A percentile compares a stretch with the other conserved stretches of the same genome.
Evolutionary conservation across 306 rosid species (phyloP).

Genomic region (Lathyrus oleraceus): DNA sequence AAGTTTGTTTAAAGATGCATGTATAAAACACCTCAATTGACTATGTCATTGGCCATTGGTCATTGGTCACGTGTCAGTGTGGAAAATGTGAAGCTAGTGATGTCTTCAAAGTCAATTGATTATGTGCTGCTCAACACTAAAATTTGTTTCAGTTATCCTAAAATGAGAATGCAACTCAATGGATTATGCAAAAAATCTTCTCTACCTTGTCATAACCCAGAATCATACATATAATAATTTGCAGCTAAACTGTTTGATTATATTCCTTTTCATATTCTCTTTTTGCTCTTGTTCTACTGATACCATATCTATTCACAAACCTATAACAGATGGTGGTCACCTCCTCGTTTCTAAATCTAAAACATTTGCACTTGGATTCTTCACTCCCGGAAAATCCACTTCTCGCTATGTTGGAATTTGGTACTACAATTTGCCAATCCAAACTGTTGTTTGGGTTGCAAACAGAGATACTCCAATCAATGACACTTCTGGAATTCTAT

Average conservation of each 20-base stretch:
- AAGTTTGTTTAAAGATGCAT: too few relatives aligned
- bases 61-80: too few relatives aligned
- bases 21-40: too few relatives aligned
- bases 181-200: not conserved
- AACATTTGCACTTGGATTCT: constrained; percentile 62
- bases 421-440: constrained; percentile 35
- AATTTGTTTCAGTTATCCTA: too few relatives aligned
- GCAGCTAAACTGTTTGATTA: not conserved
- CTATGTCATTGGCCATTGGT: too few relatives aligned
- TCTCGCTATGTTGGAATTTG: constrained; percentile 54
- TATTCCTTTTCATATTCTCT: constrained; percentile 9
- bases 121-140: too few relatives aligned
- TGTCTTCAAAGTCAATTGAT: too few relatives aligned
- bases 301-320: constrained; percentile 1
- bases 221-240: not conserved
- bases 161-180: not conserved
- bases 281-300: constrained; percentile 14
- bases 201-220: not conserved
- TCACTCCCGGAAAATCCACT: constrained; percentile 46
- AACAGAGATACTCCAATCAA: constrained; percentile 45
- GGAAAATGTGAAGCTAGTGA: too few relatives aligned
- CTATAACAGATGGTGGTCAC: constrained; percentile 26
- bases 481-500: constrained; percentile 39
- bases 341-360: constrained; percentile 22
- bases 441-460: constrained; percentile 55